Conservation (phyloP, 768 basidiomycete genomes). For the Gyrodon lividus region DNA sequence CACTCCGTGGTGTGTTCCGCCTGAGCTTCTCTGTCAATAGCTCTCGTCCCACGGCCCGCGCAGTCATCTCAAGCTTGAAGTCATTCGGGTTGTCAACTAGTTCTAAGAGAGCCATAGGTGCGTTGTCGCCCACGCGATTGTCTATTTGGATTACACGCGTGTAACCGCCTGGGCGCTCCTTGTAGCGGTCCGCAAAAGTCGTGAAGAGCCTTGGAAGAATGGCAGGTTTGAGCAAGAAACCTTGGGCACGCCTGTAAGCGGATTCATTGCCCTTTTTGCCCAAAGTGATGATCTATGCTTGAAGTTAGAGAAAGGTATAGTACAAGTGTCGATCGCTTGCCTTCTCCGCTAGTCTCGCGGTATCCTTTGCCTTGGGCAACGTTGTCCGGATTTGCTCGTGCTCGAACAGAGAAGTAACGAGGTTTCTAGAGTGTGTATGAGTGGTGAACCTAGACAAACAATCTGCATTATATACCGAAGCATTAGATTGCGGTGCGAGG, state of each 20-base stretch:
- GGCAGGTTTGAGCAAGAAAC: conserved; percentile 72
- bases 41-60: conserved; percentile 86
- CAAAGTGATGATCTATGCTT: conserved; percentile 76
- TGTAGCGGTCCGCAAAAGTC: conserved; percentile 78
- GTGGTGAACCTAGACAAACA: background rate
- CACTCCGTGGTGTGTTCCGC: conserved; percentile 39
- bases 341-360: conserved; percentile 92
- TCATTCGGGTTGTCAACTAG: conserved; percentile 94
- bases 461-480: conserved; percentile 57
- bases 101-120: conserved; percentile 87
- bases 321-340: conserved; percentile 34
- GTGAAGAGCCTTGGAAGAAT: conserved; percentile 83
- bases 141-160: conserved; percentile 92
- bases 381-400: conserved; percentile 97
- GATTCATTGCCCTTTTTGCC: conserved; percentile 81
- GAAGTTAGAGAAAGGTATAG: conserved; percentile 7
- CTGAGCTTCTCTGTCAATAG: conserved; percentile 57
- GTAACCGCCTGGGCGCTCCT: conserved; percentile 84
- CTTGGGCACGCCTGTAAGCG: conserved; percentile 68
- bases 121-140: conserved; percentile 88
- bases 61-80: conserved; percentile 83
- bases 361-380: conserved; percentile 89
- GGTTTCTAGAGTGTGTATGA: conserved; percentile 56
- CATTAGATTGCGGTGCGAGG: conserved; percentile 92
- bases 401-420: conserved; percentile 91